A percentile compares a stretch with the other conserved stretches of the same genome.
Conservation (phyloP, 257 asterid genomes). For the Salvia splendens region DNA sequence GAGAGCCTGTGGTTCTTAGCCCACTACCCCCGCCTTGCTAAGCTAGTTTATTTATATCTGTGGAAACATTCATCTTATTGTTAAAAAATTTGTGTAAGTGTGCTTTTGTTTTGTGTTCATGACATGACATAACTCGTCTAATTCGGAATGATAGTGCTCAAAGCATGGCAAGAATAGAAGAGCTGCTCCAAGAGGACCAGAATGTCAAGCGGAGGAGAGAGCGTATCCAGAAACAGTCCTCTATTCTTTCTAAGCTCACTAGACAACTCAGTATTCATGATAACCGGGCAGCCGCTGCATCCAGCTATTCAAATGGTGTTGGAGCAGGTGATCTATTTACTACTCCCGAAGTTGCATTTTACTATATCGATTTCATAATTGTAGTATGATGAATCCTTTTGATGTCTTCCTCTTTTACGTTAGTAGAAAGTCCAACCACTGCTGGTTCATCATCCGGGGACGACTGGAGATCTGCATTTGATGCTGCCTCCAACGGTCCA, state of each 20-base stretch:
- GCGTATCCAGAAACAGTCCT: conserved; percentile 72
- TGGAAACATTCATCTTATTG: neutral
- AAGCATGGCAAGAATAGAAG: conserved; percentile 80
- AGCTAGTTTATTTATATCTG: neutral
- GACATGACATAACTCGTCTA: conserved; percentile 23
- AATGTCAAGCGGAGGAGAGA: conserved; percentile 78
- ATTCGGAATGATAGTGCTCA: conserved; percentile 50
- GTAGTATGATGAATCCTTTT: no score
- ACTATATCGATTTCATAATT: no score
- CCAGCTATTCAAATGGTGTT: conserved; percentile 59
- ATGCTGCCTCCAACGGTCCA: conserved; percentile 77
- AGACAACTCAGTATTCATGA: conserved; percentile 80
- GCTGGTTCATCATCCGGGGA: conserved; percentile 72
- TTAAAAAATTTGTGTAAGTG: neutral
- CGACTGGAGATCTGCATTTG: conserved; percentile 97
- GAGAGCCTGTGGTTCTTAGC: neutral
- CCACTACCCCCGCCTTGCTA: neutral
- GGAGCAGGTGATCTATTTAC: conserved; percentile 52
- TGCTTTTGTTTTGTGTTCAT: neutral
- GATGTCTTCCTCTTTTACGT: conserved; percentile 3
- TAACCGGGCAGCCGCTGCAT: conserved; percentile 80
- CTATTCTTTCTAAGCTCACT: conserved; percentile 80
- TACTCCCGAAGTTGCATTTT: no score
- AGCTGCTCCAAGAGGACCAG: conserved; percentile 88
- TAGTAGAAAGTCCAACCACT: conserved; percentile 76